These are phyloP conservation scores for Chaetomiaceae sp. DNA, from an alignment of 2,329 filamentous ascomycete species.

Conservation along the genomic window DNA sequence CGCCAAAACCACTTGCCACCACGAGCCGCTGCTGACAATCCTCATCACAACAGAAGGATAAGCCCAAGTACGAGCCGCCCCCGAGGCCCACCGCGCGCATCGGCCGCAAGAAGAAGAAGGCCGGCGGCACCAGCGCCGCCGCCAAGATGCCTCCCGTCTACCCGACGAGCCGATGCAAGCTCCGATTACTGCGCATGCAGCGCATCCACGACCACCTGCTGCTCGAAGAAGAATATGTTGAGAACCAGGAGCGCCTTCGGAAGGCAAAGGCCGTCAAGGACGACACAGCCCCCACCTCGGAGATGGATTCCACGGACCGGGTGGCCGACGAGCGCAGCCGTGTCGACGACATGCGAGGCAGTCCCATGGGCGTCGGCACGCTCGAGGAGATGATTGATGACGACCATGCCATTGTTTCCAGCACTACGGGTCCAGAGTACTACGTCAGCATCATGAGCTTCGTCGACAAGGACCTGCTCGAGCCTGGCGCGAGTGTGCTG, in stretches of 20 bases:
- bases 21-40: slow-evolving; percentile 12
- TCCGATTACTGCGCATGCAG: slow-evolving; percentile 96
- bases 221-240: slow-evolving; percentile 96
- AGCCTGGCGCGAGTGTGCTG: slow-evolving; percentile 91
- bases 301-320: slow-evolving; percentile 72
- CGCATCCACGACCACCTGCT: slow-evolving; percentile 95
- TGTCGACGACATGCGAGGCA: slow-evolving; percentile 97
- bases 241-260: slow-evolving; percentile 94
- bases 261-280: slow-evolving; percentile 83
- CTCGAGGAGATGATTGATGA: slow-evolving; percentile 99
- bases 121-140: slow-evolving; percentile 84
- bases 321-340: slow-evolving; percentile 92
- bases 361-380: slow-evolving; percentile 96
- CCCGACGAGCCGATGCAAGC: slow-evolving; percentile 94
- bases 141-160: slow-evolving; percentile 93
- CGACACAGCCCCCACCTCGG: slow-evolving; percentile 58
- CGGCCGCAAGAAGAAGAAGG: slow-evolving; percentile 97
- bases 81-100: slow-evolving; percentile 95
- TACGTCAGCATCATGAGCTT: slow-evolving; percentile 99
- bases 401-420: slow-evolving; percentile 97
- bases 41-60: slow-evolving; percentile 73
- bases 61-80: slow-evolving; percentile 99
- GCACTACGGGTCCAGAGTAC: slow-evolving; percentile 95
- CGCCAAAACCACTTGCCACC: too few relatives aligned
- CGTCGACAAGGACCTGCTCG: slow-evolving; percentile 95